phyloP scores from a whole-genome alignment of 352 stramenopile genomes.

The Phytophthora rubi region DNA sequence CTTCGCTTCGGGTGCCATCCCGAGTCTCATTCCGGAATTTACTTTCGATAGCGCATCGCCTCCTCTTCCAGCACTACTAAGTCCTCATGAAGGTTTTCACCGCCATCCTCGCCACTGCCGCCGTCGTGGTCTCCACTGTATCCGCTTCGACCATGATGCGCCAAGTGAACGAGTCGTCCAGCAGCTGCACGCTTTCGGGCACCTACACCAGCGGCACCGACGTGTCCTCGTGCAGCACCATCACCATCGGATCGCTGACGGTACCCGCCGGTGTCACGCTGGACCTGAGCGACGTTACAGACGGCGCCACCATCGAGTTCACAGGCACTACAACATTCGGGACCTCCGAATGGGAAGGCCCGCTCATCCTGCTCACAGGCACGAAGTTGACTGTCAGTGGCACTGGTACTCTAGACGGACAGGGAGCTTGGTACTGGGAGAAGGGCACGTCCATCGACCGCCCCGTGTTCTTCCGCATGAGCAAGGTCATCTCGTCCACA shows the following conservation, averaged over 20 bases:
- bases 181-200: slow-evolving; percentile 35
- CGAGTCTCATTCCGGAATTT: slow-evolving; percentile 8
- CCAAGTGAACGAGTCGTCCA: slow-evolving; percentile 24
- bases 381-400: slow-evolving; percentile 30
- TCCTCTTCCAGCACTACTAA: not conserved
- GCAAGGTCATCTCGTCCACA: slow-evolving; percentile 25
- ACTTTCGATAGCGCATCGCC: not conserved
- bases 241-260: slow-evolving; percentile 31
- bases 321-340: slow-evolving; percentile 37
- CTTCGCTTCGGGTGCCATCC: not conserved
- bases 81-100: slow-evolving; percentile 30
- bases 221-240: slow-evolving; percentile 27
- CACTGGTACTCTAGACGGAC: slow-evolving; percentile 38
- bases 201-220: slow-evolving; percentile 34
- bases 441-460: slow-evolving; percentile 30
- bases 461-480: slow-evolving; percentile 40
- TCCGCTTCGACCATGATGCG: slow-evolving; percentile 23
- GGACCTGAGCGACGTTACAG: slow-evolving; percentile 36
- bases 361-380: slow-evolving; percentile 35
- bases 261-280: slow-evolving; percentile 42
- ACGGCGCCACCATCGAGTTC: slow-evolving; percentile 31
- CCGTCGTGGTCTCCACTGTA: not conserved
- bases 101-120: not conserved
- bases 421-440: slow-evolving; percentile 43
- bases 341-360: slow-evolving; percentile 21